These are phyloP conservation scores for Colletotrichum sp. DNA, from an alignment of 2,329 filamentous ascomycete genomes.

Conservation along the genomic window DNA sequence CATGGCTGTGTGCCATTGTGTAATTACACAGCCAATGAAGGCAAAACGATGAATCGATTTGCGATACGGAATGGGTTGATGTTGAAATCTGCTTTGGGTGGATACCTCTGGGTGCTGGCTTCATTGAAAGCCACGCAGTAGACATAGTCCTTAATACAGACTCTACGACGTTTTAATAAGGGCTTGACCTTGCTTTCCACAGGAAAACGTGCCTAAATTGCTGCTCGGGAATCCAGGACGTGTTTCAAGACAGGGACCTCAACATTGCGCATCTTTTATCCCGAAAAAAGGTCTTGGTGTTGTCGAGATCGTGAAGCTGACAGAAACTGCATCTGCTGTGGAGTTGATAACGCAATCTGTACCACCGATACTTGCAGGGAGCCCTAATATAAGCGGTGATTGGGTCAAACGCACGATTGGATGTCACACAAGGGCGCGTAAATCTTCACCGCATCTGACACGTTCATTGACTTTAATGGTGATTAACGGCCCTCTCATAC, in stretches of 20 bases:
- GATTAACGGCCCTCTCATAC: background rate
- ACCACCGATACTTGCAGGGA: background rate
- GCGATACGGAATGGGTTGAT: background rate
- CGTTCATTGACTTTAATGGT: background rate
- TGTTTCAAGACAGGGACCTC: background rate
- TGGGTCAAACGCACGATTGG: background rate
- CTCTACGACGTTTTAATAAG: background rate
- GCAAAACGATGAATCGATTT: background rate
- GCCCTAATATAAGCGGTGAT: background rate
- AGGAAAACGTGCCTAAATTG: background rate
- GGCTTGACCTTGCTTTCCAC: background rate
- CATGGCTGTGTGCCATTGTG: no score
- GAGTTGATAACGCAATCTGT: background rate
- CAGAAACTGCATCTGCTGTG: background rate
- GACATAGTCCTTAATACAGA: background rate
- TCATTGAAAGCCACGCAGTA: background rate
- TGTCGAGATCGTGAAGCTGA: background rate
- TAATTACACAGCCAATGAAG: background rate
- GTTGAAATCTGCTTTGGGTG: background rate
- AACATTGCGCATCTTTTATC: background rate
- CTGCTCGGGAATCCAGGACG: background rate
- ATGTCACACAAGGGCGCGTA: background rate
- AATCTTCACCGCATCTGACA: background rate
- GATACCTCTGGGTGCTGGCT: background rate
- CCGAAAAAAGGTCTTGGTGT: background rate